Evolutionary conservation across 2,329 filamentous ascomycete genomes (phyloP), one percentile per base, ranked within the genome.

Genomic region (Penicillium expansum): DNA sequence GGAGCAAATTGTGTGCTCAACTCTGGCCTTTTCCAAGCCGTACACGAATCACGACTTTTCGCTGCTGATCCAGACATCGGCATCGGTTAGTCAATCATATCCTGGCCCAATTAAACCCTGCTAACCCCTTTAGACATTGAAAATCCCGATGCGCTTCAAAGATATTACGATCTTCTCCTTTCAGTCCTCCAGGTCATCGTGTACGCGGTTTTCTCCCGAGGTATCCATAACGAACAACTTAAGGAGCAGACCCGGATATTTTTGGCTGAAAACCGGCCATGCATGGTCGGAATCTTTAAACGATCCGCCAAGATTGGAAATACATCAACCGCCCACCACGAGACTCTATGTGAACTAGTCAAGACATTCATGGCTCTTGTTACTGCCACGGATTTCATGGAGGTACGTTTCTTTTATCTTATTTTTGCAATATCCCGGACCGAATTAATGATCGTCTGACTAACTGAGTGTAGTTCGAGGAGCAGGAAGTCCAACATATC

Each of bases 61-160:
- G 81, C 86, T 9, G 89, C 90, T 13, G 94, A 99, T 71, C 94
- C 94, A 0, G 94, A 99, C 73, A 86, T 99, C 53, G 92, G 95
- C 58, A 86, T 92, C 56, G 83, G 83, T 83, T 70, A 67, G 75
- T 66, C 58, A 41, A 33, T 49, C 32, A 53, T 62, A 62, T 42
- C 37, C 48, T 16, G 3, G 37, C 22, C 16, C 24, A 18, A 38
- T 32, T 8, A 11, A 29, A 10, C 11, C 41, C 44, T 60, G 41
- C 65, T 72, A 59, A 71, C 52, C 11, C 37, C 13, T 7, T 16
- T 59, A 80, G 85, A 90, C 64, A 83, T 87, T 54, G 82, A 86
- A 53, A 87, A 91, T 65, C 79, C 84, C 4, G 80, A 83, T 56
- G 88, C 91, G 4, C 81, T 96, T 20, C 84, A 86, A 62, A 88